A percentile compares a stretch with the other conserved stretches of the same genome.
Evolutionary conservation across 352 stramenopile genomes (phyloP).

Genomic region (Globisporangium nodosum): DNA sequence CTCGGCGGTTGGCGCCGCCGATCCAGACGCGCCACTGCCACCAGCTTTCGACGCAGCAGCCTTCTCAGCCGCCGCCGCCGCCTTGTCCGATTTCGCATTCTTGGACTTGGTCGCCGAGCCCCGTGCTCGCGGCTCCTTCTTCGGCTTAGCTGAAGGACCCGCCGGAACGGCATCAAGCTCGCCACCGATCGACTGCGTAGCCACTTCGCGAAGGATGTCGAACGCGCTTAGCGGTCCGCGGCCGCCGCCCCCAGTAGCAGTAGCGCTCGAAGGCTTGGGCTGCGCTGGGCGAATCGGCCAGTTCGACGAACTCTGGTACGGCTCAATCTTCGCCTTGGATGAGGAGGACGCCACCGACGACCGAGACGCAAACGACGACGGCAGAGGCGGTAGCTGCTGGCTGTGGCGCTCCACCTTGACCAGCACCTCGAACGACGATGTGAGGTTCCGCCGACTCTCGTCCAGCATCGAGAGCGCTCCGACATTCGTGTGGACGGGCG

Average conservation of each 20-base stretch:
- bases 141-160: conserved; percentile 5
- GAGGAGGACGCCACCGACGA: conserved; percentile 3
- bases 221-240: conserved; percentile 59
- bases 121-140: conserved; percentile 6
- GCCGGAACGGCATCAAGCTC: conserved; percentile 32
- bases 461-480: conserved; percentile 36
- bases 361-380: conserved; percentile 5
- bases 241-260: not conserved
- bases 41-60: conserved; percentile 6
- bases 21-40: conserved; percentile 5
- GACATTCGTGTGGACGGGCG: conserved; percentile 20
- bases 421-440: conserved; percentile 26
- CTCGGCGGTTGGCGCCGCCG: conserved; percentile 16
- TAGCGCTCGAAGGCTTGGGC: not conserved
- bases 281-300: conserved; percentile 14
- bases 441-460: conserved; percentile 9
- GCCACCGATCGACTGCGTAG: conserved; percentile 52
- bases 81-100: conserved; percentile 3
- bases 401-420: conserved; percentile 50
- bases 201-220: conserved; percentile 80
- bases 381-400: conserved; percentile 24
- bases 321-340: conserved; percentile 10
- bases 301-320: conserved; percentile 16
- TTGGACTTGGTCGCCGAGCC: conserved; percentile 1
- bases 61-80: conserved; percentile 5